These are phyloP conservation scores for Drechslera avenae DNA, from an alignment of 2,329 filamentous ascomycete species.

Conservation along the genomic window DNA sequence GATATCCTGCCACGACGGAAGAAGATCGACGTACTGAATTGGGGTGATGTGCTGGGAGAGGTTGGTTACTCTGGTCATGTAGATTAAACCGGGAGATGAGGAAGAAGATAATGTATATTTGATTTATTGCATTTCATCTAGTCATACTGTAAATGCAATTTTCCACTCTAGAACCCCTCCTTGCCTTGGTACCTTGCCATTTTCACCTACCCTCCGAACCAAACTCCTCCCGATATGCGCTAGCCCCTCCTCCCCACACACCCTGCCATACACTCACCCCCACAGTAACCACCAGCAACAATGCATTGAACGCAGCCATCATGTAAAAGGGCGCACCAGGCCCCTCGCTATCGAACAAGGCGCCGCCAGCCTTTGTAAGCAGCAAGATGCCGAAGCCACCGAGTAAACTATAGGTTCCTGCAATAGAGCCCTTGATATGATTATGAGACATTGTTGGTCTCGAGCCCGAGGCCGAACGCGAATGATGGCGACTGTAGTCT, in stretches of 20 bases:
- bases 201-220: not conserved
- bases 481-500: conserved; percentile 11
- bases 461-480: not conserved
- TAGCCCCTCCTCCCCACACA: conserved; percentile 9
- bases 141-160: not conserved
- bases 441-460: conserved; percentile 39
- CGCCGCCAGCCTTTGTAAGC: conserved; percentile 88
- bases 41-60: conserved; percentile 20
- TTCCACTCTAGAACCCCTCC: not conserved
- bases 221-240: no score
- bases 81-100: not conserved
- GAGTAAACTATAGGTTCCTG: conserved; percentile 89
- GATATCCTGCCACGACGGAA: conserved; percentile 13
- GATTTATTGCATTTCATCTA: no score
- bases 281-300: conserved; percentile 63
- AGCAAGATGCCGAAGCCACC: conserved; percentile 89
- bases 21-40: conserved; percentile 26
- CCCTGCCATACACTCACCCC: conserved; percentile 23
- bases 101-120: no score
- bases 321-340: conserved; percentile 88
- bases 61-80: not conserved
- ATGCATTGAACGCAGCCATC: conserved; percentile 85
- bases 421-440: conserved; percentile 89
- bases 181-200: not conserved
- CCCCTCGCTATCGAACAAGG: conserved; percentile 77